Base-by-base conservation (phyloP, 768 basidiomycete species). In the Cubamyces lactineus region DNA sequence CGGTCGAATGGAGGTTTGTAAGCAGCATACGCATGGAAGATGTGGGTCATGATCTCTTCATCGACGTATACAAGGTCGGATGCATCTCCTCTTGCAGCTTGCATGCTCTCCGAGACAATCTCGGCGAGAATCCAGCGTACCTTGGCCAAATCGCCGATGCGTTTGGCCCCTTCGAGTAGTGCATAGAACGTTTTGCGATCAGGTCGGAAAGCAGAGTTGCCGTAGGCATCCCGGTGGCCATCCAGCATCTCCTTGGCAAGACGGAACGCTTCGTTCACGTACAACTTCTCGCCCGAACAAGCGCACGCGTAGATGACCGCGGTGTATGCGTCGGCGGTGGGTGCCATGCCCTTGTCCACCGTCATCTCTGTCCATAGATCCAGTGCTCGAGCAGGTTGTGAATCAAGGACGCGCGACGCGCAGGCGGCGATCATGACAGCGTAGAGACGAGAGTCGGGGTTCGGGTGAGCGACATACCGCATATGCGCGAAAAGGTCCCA, bases 401-500 rank as follows among this genome's bases (percentile, higher is more conserved):
- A 86, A 40, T 77, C 76, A 13, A 82, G 73, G 1, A 72, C 68
- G 23, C 77, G 77, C 5, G 81, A 79, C 17, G 89, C 89, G 64
- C 96, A 98, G 0, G 93, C 90, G 5, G 83, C 82, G 67, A 99
- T 94, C 94, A 99, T 97, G 39, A 84, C 71, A 0, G 86, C 83
- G 75, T 94, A 98, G 7, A 96, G 78, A 23, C 80, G 73, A 15
- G 79, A 79, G 64, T 90, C 86, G 0, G 96, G 95, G 3, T 78
- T 76, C 0, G 94, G 87, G 71, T 98, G 94, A 0, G 96, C 93
- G 15, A 92, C 91, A 63, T 97, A 95, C 48, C 96, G 92, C 92
- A 97, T 96, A 74, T 99, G 96, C 2, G 91, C 79, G 73, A 93
- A 98, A 42, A 98, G 83, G 70, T 98, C 93, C 93, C 94, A 97